phyloP scores from a whole-genome alignment of 2,329 filamentous ascomycete species.

The Fusarium chaquense region DNA sequence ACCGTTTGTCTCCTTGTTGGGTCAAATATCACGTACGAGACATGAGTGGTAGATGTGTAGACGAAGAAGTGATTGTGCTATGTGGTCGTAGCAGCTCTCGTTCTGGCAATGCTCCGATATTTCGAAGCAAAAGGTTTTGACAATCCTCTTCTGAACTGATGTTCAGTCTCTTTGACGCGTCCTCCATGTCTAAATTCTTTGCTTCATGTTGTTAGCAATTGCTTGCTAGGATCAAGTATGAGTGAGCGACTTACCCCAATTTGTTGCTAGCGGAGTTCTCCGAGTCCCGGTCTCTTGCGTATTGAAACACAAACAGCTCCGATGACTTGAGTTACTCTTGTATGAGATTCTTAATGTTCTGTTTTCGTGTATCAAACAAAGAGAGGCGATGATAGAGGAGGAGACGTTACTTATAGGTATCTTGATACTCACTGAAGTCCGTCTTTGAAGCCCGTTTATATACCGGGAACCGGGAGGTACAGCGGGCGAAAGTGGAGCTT shows the following conservation, averaged over 20 bases:
- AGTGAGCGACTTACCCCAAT: neutral
- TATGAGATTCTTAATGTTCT: rapidly evolving
- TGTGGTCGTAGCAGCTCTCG: slow-evolving; percentile 34
- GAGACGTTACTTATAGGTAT: neutral
- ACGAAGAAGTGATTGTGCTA: slow-evolving; percentile 14
- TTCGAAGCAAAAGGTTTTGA: slow-evolving; percentile 39
- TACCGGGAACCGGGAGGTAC: slow-evolving; percentile 15
- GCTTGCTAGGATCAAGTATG: neutral
- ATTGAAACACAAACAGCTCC: neutral
- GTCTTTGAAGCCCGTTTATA: neutral
- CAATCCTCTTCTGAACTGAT: slow-evolving; percentile 48
- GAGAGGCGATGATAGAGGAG: no score
- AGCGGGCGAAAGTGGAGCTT: slow-evolving; percentile 27
- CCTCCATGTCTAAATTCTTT: neutral
- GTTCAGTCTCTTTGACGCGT: slow-evolving; percentile 5
- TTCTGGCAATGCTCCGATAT: slow-evolving; percentile 46
- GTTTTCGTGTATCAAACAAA: neutral
- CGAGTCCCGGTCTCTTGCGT: slow-evolving; percentile 13
- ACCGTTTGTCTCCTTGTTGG: rapidly evolving
- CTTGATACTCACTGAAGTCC: neutral
- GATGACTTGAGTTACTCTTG: no score
- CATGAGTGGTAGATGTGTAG: slow-evolving; percentile 11
- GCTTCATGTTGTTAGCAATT: neutral
- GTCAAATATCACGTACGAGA: slow-evolving; percentile 18
- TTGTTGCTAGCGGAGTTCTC: neutral